Evolutionary conservation across 768 basidiomycete species (phyloP), one percentile per base, ranked within the genome.

Genomic region (Macrolepiota fuliginosa): DNA sequence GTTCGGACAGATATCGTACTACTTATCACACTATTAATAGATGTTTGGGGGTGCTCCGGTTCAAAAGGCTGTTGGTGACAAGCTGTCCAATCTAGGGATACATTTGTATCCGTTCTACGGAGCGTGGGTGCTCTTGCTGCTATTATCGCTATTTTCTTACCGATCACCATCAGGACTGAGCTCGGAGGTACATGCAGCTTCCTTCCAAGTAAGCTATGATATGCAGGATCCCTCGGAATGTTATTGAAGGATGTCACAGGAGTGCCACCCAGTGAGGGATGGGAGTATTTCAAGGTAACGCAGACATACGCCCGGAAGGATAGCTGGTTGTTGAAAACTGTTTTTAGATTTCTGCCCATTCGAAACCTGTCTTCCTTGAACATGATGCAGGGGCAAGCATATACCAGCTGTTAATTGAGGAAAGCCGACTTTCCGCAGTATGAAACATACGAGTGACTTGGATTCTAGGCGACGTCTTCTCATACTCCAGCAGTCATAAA

Each of bases 51-150:
- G 72, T 9, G 70, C 65, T 3, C 67, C 70, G 0, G 57, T 71
- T 12, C 71, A 74, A 12, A 64, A 72, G 56, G 68, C 66, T 2
- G 63, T 59, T 12, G 71, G 70, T 13, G 68, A 72, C 51, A 47
- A 46, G 35, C 62, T 70, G 12, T 54, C 61, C 4, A 13, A 51
- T 22, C 45, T 66, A 6, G 69, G 69, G 13, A 63, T 70, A 3
- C 61, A 64, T 2, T 49, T 80, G 1, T 50, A 62, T 6, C 68
- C 67, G 3, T 62, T 73, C 24, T 82, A 77, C 55, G 81, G 79
- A 29, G 64, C 71, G 69, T 81, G 58, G 63, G 76, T 68, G 2
- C 46, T 5, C n/a, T 19, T 29, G 1, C 4, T n/a, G 37, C n/a
- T 35, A 15, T 4, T 13, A 12, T 32, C 25, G 1, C 27, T 37